Evolutionary conservation across 768 basidiomycete genomes (phyloP), one percentile per base, ranked within the genome.

Genomic region (Kondoa malvinella): DNA sequence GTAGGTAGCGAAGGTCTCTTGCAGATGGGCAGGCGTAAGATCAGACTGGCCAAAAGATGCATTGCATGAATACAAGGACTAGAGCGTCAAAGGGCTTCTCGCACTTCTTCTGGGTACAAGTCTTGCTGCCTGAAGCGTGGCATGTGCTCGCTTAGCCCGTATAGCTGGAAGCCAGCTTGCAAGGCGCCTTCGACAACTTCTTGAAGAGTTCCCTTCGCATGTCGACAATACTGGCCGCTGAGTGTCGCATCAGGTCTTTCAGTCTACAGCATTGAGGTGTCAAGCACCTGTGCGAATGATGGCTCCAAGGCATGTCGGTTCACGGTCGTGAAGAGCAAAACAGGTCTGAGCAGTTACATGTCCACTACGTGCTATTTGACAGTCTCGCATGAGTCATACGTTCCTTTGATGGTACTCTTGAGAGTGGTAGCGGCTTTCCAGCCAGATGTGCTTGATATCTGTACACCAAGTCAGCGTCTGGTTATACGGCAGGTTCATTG

Each of bases 41-140:
- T 80, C 82, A 71, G 79, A 78, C 89, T 94, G 65, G 17, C 3
- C 50, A 3, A 17, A 60, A 8, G 12, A 29, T 30, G 14, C 27
- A 16, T 26, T 26, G 25, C 25, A 26, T 0, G 32, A 32, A 15
- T 17, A 27, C 33, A 56, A 4, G 56, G 30, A 4, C 2, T 3
- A 66, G 16, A 66, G 3, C 3, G 12, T 21, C 66, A 15, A 57
- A 2, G 34, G 58, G 72, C n/a, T n/a, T n/a, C n/a, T n/a, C 79
- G 73, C 75, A 92, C 92, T 84, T 99, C 95, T 80, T 97, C 95
- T 25, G 94, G 92, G 76, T 95, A 97, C 31, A 97, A 79, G 76
- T 99, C 92, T 34, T 81, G 76, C 1, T 73, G 67, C 67, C 89
- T 82, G 78, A 92, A 94, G 30, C 94, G 84, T 30, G 95, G 94